phyloP scores from a whole-genome alignment of 1,139 yeast species.

The Meyerozyma smithsonii region DNA sequence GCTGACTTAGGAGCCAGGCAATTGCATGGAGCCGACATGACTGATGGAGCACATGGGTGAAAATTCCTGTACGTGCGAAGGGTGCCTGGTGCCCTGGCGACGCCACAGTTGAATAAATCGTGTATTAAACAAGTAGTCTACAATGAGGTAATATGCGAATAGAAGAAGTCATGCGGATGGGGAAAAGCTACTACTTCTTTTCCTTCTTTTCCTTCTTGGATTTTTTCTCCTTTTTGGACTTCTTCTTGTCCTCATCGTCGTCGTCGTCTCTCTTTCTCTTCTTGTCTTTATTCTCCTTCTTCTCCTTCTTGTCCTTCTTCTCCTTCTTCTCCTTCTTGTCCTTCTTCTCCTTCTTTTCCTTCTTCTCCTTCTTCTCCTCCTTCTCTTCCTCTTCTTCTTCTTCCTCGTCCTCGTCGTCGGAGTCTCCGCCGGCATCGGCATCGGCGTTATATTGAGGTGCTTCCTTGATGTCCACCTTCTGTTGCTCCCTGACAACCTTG shows the following conservation, averaged over 20 bases:
- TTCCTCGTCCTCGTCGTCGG: slow-evolving; percentile 25
- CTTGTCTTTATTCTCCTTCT: slow-evolving; percentile 24
- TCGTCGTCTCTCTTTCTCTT: slow-evolving; percentile 28
- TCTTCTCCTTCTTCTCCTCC: slow-evolving; percentile 46
- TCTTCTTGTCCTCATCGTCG: slow-evolving; percentile 39
- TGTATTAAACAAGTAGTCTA: slow-evolving; percentile 3
- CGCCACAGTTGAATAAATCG: slow-evolving; percentile 2
- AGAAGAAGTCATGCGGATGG: background rate
- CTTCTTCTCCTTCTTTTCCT: slow-evolving; percentile 28
- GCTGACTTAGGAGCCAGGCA: background rate
- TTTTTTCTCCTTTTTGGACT: slow-evolving; percentile 45
- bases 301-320: slow-evolving; percentile 25
- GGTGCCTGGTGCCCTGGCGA: background rate
- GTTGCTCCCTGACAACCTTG: slow-evolving; percentile 67
- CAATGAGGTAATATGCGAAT: slow-evolving; percentile 2
- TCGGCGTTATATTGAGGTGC: slow-evolving; percentile 90
- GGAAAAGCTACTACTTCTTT: slow-evolving; percentile 5
- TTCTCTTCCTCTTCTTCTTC: slow-evolving; percentile 42
- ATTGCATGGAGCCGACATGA: slow-evolving; percentile 2
- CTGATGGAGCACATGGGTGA: background rate
- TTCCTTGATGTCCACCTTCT: slow-evolving; percentile 79
- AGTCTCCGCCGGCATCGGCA: slow-evolving; percentile 62
- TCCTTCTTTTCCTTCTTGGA: slow-evolving; percentile 22
- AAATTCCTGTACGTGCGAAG: slow-evolving; percentile 2
- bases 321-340: slow-evolving; percentile 45